Evolutionary conservation across 768 basidiomycete species (phyloP).

Genomic region (Serendipita sp.): DNA sequence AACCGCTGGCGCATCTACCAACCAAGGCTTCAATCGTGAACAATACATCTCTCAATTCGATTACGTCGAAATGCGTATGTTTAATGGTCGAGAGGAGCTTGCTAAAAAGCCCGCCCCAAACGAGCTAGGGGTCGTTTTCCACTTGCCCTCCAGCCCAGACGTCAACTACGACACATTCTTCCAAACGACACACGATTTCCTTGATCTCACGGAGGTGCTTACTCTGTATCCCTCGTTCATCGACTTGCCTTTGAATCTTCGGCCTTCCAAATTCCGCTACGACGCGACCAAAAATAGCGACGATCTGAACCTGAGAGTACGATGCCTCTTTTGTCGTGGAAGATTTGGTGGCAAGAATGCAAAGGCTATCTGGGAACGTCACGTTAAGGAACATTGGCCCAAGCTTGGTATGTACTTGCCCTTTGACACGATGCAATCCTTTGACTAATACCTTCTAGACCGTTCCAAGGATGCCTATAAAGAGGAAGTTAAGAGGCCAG

Average conservation of each 20-base stretch:
- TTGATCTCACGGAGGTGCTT: neutral
- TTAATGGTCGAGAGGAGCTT: neutral
- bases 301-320: neutral
- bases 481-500: neutral
- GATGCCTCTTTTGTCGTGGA: conserved; percentile 1
- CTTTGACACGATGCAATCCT: neutral
- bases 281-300: conserved; percentile 2
- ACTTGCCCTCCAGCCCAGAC: neutral
- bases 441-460: neutral
- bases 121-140: neutral
- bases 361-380: conserved; percentile 6
- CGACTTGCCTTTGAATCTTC: conserved; percentile 1
- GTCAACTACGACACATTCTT: conserved; percentile 2
- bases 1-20: neutral
- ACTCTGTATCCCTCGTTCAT: neutral
- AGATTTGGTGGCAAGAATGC: conserved; percentile 4
- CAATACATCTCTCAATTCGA: neutral
- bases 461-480: neutral
- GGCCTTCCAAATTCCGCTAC: neutral
- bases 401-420: neutral
- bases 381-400: conserved; percentile 5
- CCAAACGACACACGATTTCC: conserved; percentile 1
- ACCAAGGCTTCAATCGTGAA: neutral
- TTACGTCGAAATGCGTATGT: neutral
- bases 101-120: neutral